A percentile compares a stretch with the other conserved stretches of the same genome.
phyloP scores from a whole-genome alignment of 2,329 filamentous ascomycete genomes.

The Hymenoscyphus albidus region DNA sequence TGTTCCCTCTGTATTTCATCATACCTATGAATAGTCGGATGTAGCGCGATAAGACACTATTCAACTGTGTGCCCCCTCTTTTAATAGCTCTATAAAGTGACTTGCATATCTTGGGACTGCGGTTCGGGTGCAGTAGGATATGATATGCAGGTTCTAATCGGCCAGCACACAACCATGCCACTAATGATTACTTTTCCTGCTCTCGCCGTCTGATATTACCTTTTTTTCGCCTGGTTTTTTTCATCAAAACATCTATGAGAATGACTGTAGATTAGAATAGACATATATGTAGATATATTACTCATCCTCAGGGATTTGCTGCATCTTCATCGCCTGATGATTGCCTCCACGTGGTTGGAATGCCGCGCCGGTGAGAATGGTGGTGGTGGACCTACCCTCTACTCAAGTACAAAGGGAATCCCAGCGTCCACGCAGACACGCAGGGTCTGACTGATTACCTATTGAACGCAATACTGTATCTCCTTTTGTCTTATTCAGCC shows the following conservation, averaged over 20 bases:
- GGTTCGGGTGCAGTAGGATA: neutral
- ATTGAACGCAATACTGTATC: neutral
- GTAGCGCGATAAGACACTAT: constrained; percentile 7
- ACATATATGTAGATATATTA: neutral
- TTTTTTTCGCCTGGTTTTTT: neutral
- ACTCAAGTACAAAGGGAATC: constrained; percentile 3
- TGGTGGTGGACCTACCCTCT: neutral
- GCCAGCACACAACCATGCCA: neutral
- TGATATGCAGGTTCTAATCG: neutral
- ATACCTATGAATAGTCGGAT: constrained; percentile 7
- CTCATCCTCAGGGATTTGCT: neutral
- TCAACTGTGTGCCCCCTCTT: neutral
- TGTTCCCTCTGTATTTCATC: neutral
- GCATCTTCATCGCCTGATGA: neutral
- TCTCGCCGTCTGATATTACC: neutral
- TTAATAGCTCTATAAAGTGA: too few relatives aligned
- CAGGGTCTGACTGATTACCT: neutral
- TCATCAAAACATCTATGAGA: neutral
- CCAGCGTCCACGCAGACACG: neutral
- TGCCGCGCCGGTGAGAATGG: constrained; percentile 5
- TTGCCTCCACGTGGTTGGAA: constrained; percentile 5
- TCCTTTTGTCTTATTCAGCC: neutral
- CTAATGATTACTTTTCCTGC: neutral
- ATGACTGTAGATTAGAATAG: constrained; percentile 1
- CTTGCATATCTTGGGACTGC: neutral